Evolutionary conservation across 768 basidiomycete genomes (phyloP).

Genomic region (Gelatoporia subvermispora): DNA sequence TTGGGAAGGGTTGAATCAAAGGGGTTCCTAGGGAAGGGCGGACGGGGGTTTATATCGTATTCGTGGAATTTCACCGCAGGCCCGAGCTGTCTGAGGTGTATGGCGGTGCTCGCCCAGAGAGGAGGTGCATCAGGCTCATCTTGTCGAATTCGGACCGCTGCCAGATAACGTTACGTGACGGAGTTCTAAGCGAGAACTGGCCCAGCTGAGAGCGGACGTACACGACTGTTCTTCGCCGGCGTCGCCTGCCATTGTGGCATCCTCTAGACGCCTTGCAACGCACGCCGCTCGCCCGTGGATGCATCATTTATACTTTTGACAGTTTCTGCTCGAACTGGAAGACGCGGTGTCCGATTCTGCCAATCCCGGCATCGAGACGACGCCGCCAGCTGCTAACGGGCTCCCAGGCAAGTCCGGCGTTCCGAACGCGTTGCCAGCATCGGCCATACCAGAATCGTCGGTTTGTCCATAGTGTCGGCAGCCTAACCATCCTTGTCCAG

Average conservation of each 20-base stretch:
- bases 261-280: background rate
- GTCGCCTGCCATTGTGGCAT: background rate
- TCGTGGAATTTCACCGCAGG: background rate
- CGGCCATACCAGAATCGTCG: too few species aligned
- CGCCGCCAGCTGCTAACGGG: too few species aligned
- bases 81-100: background rate
- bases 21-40: constrained; percentile 2
- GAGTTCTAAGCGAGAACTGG: constrained; percentile 2
- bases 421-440: too few species aligned
- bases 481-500: too few species aligned
- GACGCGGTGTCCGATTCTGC: background rate
- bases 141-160: constrained; percentile 2
- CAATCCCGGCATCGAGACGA: background rate
- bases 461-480: too few species aligned
- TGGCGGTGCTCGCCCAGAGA: background rate
- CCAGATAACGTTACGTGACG: constrained; percentile 6
- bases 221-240: background rate
- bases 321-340: constrained; percentile 7
- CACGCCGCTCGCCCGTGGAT: background rate
- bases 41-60: constrained; percentile 6
- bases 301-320: too few species aligned
- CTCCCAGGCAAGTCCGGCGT: too few species aligned
- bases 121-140: background rate
- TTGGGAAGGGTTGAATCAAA: constrained; percentile 9
- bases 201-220: too few species aligned